phyloP scores from a whole-genome alignment of 2,329 filamentous ascomycete species.

The Beauveria pseudobassiana region DNA sequence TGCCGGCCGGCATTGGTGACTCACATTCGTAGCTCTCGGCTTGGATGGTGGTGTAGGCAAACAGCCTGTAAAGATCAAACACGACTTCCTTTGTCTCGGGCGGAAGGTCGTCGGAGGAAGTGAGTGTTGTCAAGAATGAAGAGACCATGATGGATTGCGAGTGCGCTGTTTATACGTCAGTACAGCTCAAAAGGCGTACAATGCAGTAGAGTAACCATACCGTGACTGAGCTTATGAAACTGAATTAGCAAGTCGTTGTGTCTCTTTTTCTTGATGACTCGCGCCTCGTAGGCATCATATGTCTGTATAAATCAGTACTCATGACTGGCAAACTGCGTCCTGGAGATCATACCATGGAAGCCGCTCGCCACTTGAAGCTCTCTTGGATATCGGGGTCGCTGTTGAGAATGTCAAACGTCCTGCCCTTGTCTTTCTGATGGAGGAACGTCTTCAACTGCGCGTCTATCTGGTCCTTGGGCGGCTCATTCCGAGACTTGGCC shows the following conservation, averaged over 20 bases:
- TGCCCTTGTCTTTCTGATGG: conserved; percentile 58
- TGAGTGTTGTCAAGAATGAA: not conserved
- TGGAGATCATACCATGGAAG: conserved; percentile 41
- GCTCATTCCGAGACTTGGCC: conserved; percentile 53
- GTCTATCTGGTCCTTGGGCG: conserved; percentile 55
- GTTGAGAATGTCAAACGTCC: conserved; percentile 67
- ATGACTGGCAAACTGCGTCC: too few relatives aligned
- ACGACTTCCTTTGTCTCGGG: not conserved
- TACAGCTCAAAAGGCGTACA: not conserved
- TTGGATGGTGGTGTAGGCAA: conserved; percentile 4
- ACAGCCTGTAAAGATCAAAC: conserved; percentile 5
- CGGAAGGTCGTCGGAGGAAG: not conserved
- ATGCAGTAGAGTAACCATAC: not conserved
- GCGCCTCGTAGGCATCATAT: not conserved
- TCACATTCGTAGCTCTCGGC: conserved; percentile 7
- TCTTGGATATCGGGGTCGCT: conserved; percentile 63
- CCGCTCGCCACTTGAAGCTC: conserved; percentile 68
- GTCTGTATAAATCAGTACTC: not conserved
- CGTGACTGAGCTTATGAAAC: conserved; percentile 8
- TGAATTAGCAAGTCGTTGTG: conserved; percentile 2
- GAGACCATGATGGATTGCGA: conserved; percentile 9
- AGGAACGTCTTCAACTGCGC: conserved; percentile 59
- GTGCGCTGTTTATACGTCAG: not conserved
- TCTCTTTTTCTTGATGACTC: not conserved
- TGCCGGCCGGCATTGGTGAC: not conserved